Base-by-base conservation (phyloP, 2,329 filamentous ascomycete genomes). In the Eurotiales sp. region DNA sequence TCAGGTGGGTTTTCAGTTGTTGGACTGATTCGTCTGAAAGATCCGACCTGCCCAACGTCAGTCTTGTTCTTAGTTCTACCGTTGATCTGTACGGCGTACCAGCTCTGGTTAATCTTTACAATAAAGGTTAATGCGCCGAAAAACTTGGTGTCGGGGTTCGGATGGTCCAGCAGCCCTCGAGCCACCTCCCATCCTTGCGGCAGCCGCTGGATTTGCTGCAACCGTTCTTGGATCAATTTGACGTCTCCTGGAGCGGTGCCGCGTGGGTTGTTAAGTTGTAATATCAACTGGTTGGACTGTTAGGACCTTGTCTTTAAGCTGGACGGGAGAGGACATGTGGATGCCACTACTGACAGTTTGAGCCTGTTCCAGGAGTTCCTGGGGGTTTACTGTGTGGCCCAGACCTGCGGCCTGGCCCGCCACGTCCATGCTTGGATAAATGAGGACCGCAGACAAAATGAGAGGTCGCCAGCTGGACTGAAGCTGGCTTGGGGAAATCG, bases 101-200 rank as follows among this genome's bases (percentile, higher is more conserved):
- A 89, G 64, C 93, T 89, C n/a, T 85, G 86, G 66, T 97, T 96
- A 53, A 97, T 82, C 72, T 97, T 99, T 61, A 97, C 84, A 46
- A 90, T 95, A 58, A 96, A 86, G 0, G 92, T 97, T 53, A 96
- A 78, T 25, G 91, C 92, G 12, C 90, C 93, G 65, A 95, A 96
- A 71, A 97, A 97, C 57, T 87, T 86, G 59, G 93, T 83, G 61
- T 91, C 86, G 55, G 87, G 81, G 58, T 88, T 84, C 19, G 80
- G 73, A 55, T 82, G 83, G 46, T 75, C 75, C 10, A 96, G 75
- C 12, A 97, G 77, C 46, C 83, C 82, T 63, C 92, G 85, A 17
- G 90, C 90, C 41, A 96, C 78, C 51, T 87, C 79, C 93, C 93
- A 99, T 50, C 90, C 92, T 61, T 88, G 79, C 2, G 85, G 77